phyloP scores from a whole-genome alignment of 2,329 filamentous ascomycete genomes.

The Colletotrichum sp. region DNA sequence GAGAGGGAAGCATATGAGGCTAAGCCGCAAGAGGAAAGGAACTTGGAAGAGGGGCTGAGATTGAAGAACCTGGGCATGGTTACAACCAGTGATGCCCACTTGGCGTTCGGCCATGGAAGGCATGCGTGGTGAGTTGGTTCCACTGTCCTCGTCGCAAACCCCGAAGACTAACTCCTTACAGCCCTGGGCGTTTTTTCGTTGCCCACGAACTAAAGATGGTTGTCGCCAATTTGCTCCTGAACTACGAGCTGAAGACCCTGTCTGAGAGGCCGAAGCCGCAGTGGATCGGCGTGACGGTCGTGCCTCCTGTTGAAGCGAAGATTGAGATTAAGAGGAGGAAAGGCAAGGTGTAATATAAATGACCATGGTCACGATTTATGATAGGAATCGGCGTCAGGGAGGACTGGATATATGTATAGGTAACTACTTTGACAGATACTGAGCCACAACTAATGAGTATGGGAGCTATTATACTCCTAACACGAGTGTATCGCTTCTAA shows the following conservation, averaged over 20 bases:
- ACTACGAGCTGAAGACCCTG: constrained; percentile 56
- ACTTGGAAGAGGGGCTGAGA: constrained; percentile 32
- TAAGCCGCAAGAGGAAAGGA: constrained; percentile 29
- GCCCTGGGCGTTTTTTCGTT: constrained; percentile 62
- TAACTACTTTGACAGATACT: no score
- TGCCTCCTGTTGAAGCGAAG: constrained; percentile 36
- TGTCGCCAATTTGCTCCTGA: constrained; percentile 52
- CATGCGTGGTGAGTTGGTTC: constrained; percentile 47
- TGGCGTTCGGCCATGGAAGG: constrained; percentile 62
- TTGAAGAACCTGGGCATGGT: constrained; percentile 54
- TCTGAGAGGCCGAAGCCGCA: constrained; percentile 40
- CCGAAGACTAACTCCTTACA: constrained; percentile 3
- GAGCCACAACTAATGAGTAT: no score
- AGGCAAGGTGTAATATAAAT: neutral
- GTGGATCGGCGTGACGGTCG: constrained; percentile 50
- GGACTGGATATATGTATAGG: neutral
- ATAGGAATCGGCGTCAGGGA: neutral
- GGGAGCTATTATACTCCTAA: no score
- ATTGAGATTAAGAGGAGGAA: constrained; percentile 33
- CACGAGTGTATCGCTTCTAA: no score
- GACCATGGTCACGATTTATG: neutral
- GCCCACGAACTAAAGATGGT: constrained; percentile 62
- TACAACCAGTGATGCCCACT: constrained; percentile 53
- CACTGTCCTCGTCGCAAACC: no score
- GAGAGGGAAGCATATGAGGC: constrained; percentile 42